These are phyloP conservation scores for Allium cepa DNA, from an alignment of 106 monocot genomes.

Conservation along the genomic window DNA sequence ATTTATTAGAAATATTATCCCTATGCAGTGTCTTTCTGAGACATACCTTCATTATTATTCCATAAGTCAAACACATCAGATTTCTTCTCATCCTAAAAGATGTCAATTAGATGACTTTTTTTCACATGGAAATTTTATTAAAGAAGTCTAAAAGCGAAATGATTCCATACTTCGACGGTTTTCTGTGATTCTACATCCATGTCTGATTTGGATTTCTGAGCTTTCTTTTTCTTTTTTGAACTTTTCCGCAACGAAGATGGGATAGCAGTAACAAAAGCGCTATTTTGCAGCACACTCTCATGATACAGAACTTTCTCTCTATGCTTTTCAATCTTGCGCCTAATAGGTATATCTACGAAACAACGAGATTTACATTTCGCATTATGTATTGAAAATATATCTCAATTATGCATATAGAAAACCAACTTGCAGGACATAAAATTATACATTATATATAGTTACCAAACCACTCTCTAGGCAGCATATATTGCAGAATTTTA, in stretches of 20 bases:
- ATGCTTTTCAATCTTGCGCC: constrained; percentile 70
- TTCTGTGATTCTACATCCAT: neutral
- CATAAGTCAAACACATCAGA: constrained; percentile 44
- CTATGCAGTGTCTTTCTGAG: neutral
- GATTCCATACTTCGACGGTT: constrained; percentile 29
- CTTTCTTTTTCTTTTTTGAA: constrained; percentile 36
- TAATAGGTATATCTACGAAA: constrained; percentile 44
- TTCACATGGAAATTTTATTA: neutral
- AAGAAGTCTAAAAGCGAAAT: neutral
- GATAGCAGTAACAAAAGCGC: constrained; percentile 55
- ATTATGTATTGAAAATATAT: no score
- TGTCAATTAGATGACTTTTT: constrained; percentile 4
- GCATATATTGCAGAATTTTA: no score
- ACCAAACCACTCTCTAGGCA: no score
- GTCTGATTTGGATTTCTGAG: neutral
- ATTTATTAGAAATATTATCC: neutral
- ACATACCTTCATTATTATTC: constrained; percentile 45
- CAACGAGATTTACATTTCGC: no score
- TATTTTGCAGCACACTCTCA: constrained; percentile 56
- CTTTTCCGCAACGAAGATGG: constrained; percentile 57
- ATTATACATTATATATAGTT: no score
- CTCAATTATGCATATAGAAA: no score
- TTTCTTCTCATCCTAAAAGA: constrained; percentile 33
- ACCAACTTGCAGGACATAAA: no score
- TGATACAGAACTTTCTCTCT: constrained; percentile 67